phyloP scores from a whole-genome alignment of 2,329 filamentous ascomycete species.

The Stenocarpella maydis region DNA sequence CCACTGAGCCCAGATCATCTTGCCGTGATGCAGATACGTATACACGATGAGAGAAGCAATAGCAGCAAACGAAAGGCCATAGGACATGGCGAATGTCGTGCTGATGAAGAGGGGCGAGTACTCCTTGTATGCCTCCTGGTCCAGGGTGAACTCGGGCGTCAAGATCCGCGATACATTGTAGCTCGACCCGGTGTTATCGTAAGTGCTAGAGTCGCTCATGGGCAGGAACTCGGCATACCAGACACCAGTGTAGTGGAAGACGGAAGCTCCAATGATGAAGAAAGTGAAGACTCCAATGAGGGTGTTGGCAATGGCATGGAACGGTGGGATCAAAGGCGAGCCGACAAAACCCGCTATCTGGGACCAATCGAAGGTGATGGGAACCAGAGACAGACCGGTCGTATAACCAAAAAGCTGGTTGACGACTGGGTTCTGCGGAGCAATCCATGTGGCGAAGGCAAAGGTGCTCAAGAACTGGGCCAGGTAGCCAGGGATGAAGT shows the following conservation, averaged over 20 bases:
- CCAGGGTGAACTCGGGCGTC: constrained; percentile 66
- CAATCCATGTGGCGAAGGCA: constrained; percentile 76
- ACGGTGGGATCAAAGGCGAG: constrained; percentile 74
- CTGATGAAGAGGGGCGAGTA: constrained; percentile 77
- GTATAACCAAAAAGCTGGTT: constrained; percentile 78
- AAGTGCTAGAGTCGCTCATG: constrained; percentile 74
- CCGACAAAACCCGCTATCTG: constrained; percentile 74
- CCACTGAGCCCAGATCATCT: constrained; percentile 71
- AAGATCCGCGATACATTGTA: constrained; percentile 74
- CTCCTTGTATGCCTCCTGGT: constrained; percentile 68
- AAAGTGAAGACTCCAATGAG: constrained; percentile 72
- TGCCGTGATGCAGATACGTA: constrained; percentile 71
- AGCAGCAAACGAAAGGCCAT: constrained; percentile 76
- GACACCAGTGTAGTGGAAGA: constrained; percentile 70
- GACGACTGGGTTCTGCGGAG: constrained; percentile 70
- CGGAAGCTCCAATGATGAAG: constrained; percentile 66
- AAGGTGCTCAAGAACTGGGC: constrained; percentile 76
- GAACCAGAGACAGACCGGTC: constrained; percentile 72
- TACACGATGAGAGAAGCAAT: constrained; percentile 75
- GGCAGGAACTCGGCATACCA: constrained; percentile 73
- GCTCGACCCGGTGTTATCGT: constrained; percentile 71
- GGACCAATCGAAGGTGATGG: constrained; percentile 81
- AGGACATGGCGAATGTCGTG: constrained; percentile 74
- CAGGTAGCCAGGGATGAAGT: constrained; percentile 74
- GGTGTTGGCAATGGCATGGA: constrained; percentile 78